These are phyloP conservation scores for Pseudisothecium myosuroides DNA, from an alignment of 225 moss, liverwort and hornwort genomes.

Conservation along the genomic window DNA sequence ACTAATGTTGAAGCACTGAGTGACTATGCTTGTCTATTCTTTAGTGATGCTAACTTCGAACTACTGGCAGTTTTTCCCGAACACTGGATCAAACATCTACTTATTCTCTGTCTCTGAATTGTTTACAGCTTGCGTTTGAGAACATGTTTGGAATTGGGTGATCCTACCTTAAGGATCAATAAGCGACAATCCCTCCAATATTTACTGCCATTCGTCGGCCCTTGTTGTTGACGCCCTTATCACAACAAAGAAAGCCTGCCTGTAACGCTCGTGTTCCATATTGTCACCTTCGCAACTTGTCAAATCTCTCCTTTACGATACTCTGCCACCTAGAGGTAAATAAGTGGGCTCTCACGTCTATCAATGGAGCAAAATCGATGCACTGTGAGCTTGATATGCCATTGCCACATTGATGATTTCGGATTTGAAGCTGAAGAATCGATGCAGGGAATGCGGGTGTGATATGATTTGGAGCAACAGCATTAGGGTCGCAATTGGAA, in stretches of 20 bases:
- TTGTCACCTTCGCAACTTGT: not conserved
- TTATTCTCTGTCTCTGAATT: not conserved
- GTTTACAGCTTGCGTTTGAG: not conserved
- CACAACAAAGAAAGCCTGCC: not conserved
- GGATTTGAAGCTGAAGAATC: not conserved
- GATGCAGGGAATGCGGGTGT: not conserved
- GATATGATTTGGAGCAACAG: not conserved
- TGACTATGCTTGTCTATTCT: not conserved
- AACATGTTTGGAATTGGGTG: not conserved
- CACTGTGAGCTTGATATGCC: not conserved
- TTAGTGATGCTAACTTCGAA: not conserved
- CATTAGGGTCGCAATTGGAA: not conserved
- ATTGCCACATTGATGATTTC: not conserved
- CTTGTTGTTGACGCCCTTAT: not conserved
- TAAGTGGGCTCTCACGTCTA: no score
- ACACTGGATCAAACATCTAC: not conserved
- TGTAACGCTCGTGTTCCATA: not conserved
- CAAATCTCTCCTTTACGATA: not conserved
- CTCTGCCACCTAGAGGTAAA: not conserved
- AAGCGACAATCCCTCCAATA: not conserved
- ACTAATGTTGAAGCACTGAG: rapidly evolving
- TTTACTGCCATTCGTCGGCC: not conserved
- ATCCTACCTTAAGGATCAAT: not conserved
- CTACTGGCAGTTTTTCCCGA: no score
- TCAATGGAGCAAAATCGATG: not conserved